phyloP scores from a whole-genome alignment of 352 stramenopile species.

The Globisporangium canariense region DNA sequence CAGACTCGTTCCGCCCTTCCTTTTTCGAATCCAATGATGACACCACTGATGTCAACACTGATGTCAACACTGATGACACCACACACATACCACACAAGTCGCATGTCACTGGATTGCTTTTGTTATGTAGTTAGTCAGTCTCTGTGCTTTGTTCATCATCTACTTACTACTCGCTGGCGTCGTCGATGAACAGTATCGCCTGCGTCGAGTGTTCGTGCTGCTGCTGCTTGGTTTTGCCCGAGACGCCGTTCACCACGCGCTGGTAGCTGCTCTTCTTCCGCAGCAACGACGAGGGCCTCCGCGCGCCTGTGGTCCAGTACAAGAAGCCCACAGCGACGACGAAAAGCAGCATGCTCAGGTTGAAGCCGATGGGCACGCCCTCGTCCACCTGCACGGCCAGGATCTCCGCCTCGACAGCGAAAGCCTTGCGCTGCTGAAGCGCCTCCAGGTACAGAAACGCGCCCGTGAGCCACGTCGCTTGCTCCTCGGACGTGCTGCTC shows the following conservation, averaged over 20 bases:
- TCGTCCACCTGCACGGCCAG: constrained; percentile 64
- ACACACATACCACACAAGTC: not conserved
- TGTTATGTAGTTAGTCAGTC: not conserved
- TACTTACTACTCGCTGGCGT: constrained; percentile 50
- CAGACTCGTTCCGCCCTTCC: not conserved
- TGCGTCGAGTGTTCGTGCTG: constrained; percentile 31
- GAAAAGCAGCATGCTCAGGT: constrained; percentile 63
- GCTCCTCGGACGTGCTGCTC: constrained; percentile 23
- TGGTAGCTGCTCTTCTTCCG: constrained; percentile 29
- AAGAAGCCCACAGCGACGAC: constrained; percentile 45
- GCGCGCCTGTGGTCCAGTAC: constrained; percentile 36
- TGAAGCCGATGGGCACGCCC: constrained; percentile 61
- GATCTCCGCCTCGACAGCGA: constrained; percentile 32
- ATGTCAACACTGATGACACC: not conserved
- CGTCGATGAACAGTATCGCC: constrained; percentile 67
- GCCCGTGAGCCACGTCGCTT: constrained; percentile 58
- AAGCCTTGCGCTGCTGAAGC: constrained; percentile 40
- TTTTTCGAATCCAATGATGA: not conserved
- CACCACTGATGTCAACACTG: not conserved
- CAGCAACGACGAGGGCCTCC: not conserved
- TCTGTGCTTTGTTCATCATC: not conserved
- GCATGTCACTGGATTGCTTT: not conserved
- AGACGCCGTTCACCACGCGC: constrained; percentile 27
- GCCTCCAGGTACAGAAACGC: constrained; percentile 67
- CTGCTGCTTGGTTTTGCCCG: constrained; percentile 32